Conservation (phyloP, 1,284 basidiomycete species). For the Ganoderma meredithae region DNA sequence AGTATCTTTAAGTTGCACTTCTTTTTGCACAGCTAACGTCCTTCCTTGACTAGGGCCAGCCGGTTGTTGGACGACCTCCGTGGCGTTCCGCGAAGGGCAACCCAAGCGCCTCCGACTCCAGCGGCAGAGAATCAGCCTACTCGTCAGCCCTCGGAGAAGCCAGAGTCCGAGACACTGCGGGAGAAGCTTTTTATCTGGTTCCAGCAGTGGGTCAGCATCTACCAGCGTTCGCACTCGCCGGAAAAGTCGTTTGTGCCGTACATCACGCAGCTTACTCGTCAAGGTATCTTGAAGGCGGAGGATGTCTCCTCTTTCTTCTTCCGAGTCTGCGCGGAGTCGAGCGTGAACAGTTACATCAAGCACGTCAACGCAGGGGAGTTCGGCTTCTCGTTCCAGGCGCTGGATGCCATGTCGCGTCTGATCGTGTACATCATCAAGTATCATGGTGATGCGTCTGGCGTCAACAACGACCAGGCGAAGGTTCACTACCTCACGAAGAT, state of each 20-base stretch:
- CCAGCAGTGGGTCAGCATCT: conserved; percentile 95
- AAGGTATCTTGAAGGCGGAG: conserved; percentile 96
- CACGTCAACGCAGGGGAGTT: conserved; percentile 82
- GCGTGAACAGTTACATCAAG: conserved; percentile 92
- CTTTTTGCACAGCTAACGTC: conserved; percentile 10
- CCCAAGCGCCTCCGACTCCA: conserved; percentile 24
- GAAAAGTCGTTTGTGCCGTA: conserved; percentile 98
- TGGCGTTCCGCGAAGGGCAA: conserved; percentile 58
- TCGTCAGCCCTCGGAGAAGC: conserved; percentile 62
- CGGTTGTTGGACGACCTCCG: conserved; percentile 78
- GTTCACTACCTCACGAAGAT: conserved; percentile 98
- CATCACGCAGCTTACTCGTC: conserved; percentile 95
- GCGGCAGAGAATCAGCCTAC: conserved; percentile 46
- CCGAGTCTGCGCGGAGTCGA: conserved; percentile 96
- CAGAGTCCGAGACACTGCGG: conserved; percentile 74
- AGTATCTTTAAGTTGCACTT: conserved; percentile 41
- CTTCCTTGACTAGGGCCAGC: conserved; percentile 50
- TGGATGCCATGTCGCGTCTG: conserved; percentile 95
- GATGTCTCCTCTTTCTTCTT: conserved; percentile 98
- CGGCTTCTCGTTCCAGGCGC: conserved; percentile 85
- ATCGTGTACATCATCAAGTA: conserved; percentile 99
- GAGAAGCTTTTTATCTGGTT: conserved; percentile 80
- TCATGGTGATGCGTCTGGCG: conserved; percentile 90
- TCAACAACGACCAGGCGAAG: conserved; percentile 93
- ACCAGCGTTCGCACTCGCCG: conserved; percentile 88